Base-by-base conservation (phyloP, 805 yeast genomes). In the Candida insectalens region DNA sequence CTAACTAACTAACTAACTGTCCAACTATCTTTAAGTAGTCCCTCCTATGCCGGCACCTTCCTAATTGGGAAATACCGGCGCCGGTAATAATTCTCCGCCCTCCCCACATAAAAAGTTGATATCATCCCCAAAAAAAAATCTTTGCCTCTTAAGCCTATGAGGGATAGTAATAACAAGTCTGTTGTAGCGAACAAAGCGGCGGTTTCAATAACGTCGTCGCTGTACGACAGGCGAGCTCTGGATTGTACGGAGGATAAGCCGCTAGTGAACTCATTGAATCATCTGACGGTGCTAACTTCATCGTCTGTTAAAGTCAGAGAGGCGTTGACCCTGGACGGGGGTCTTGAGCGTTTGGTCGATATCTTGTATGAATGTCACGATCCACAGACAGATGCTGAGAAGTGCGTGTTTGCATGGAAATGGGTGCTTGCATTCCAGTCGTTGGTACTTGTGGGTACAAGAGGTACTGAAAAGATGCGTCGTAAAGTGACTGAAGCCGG, bases 381-480 rank as follows among this genome's bases (percentile, higher is more conserved):
- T 28, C 60, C 60, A 1, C 41, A 42, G 15, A 41, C 41, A 12
- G 55, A 54, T 15, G 46, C 50, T 33, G 59, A 56, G 29, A 69
- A 77, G 18, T 63, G 84, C 42, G 65, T 81, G 4, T 46, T 42
- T n/a, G 88, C 94, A 0, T 89, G 96, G 96, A 89, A 89, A 60
- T 89, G 98, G 98, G 83, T 95, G 5, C 62, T 89, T 35, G 83
- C 96, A 0, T 77, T 92, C 50, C 98, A 89, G 61, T 88, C 96
- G 53, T 62, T 89, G 36, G 94, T 89, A 1, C 68, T 85, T 36
- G 76, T 89, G 14, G 96, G 96, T 10, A 87, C 96, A 1, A 69
- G 96, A 44, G 98, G 98, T 17, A 77, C 94, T 2, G 96, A 88
- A 55, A 62, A 65, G 34, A 83, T 88, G 32, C 67, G 98, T 33